Evolutionary conservation across 371 early-diverging fungal genomes (phyloP), one percentile per base, ranked within the genome.

Genomic region (Cladochytrium tenue): DNA sequence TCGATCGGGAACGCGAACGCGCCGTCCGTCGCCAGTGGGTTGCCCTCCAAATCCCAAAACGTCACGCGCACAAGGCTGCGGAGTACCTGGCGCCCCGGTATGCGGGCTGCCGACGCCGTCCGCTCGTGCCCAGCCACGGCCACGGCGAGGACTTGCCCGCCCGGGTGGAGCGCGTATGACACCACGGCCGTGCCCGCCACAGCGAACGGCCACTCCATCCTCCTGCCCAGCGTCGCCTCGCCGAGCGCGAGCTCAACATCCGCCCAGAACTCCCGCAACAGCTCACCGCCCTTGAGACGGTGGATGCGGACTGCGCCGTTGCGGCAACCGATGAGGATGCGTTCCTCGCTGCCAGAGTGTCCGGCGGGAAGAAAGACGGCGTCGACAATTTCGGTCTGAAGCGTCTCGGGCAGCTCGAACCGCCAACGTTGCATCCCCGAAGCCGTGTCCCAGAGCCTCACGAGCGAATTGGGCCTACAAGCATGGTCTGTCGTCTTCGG

Each of bases 31-130:
- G 34, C 4, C 2, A 66, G 23, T 26, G 63, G 57, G 53, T 70
- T 70, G 17, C 71, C 71, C 20, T 69, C 64, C 7, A 62, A 32
- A 53, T 70, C 71, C 71, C 71, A 70, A 32, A 70, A 70, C 1
- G 60, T 66, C 7, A 70, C 27, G 28, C 60, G 55, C 43, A 70
- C 51, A 30, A 60, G 26, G 34, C 66, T 66, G 2, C 66, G 36
- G 3, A 70, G 66, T 7, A 62, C 66, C 25, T 50, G 36, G 34
- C 66, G 66, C 7, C 59, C 53, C 0, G 66, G 62, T 53, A 30
- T 64, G 35, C 64, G 65, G 3, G 55, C 30, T 4, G 36, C 55
- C 4, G 15, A 30, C 23, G 65, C 32, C 4, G 32, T 27, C 17
- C 66, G 17, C 34, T 70, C 66, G 17, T 65, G 56, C 10, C 71